These are phyloP conservation scores for Rostrohypoxylon terebratum DNA, from an alignment of 495 filamentous ascomycete species.

Conservation along the genomic window DNA sequence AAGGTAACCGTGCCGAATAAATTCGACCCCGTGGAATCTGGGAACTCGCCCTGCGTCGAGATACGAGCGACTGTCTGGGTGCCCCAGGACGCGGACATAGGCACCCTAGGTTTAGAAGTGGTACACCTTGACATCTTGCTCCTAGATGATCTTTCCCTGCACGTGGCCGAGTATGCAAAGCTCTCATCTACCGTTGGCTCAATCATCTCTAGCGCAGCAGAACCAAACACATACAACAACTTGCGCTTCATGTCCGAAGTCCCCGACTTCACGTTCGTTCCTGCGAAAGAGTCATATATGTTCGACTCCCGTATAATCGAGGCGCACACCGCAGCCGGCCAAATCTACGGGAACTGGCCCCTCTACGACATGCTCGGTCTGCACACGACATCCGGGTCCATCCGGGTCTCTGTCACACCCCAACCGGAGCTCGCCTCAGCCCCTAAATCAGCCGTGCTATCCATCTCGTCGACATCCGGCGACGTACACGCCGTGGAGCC, in stretches of 20 bases:
- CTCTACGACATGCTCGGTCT: constrained; percentile 56
- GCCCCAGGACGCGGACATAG: constrained; percentile 49
- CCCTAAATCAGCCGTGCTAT: constrained; percentile 52
- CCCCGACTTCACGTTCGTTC: constrained; percentile 34
- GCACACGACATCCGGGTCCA: constrained; percentile 52
- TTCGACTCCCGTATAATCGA: constrained; percentile 53
- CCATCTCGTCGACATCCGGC: constrained; percentile 52
- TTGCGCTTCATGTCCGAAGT: constrained; percentile 1
- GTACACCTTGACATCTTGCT: constrained; percentile 56
- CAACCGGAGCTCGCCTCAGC: constrained; percentile 36
- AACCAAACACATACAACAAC: constrained; percentile 25
- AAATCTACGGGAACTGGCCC: constrained; percentile 58
- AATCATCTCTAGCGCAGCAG: constrained; percentile 41
- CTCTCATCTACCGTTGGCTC: constrained; percentile 47
- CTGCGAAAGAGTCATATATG: constrained; percentile 42
- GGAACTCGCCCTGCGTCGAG: constrained; percentile 52
- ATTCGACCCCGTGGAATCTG: constrained; percentile 41
- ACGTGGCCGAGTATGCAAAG: constrained; percentile 38
- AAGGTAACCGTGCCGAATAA: constrained; percentile 49
- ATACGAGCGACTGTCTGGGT: constrained; percentile 58
- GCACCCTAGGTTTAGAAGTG: constrained; percentile 42
- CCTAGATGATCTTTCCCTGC: constrained; percentile 55
- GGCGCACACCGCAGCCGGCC: constrained; percentile 50
- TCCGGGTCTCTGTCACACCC: constrained; percentile 54
- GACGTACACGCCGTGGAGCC: constrained; percentile 53